phyloP scores from a whole-genome alignment of 2,329 filamentous ascomycete species.

The Fusarium sarcochroum region DNA sequence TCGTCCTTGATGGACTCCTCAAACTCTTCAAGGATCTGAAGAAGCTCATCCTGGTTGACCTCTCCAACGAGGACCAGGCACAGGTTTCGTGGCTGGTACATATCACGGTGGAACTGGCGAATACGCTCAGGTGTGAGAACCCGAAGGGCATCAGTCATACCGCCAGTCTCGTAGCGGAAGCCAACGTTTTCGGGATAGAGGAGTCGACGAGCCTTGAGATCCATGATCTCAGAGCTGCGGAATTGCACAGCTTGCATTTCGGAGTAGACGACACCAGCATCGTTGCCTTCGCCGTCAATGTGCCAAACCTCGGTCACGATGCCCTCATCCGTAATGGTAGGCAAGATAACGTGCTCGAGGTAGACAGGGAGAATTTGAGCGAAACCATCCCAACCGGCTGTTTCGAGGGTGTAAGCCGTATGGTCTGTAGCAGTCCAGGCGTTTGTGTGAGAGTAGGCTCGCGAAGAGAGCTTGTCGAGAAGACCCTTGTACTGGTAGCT shows the following conservation, averaged over 20 bases:
- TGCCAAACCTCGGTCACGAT: conserved; percentile 98
- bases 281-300: conserved; percentile 91
- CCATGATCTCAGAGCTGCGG: conserved; percentile 86
- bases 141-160: conserved; percentile 92
- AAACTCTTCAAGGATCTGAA: conserved; percentile 87
- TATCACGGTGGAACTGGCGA: conserved; percentile 92
- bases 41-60: conserved; percentile 83
- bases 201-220: conserved; percentile 82
- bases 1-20: conserved; percentile 88
- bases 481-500: conserved; percentile 96
- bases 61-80: conserved; percentile 94
- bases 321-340: conserved; percentile 91
- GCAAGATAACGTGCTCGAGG: conserved; percentile 91
- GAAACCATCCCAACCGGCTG: conserved; percentile 97
- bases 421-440: conserved; percentile 98
- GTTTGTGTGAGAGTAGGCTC: conserved; percentile 94
- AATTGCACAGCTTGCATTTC: conserved; percentile 99
- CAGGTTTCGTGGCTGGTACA: conserved; percentile 98
- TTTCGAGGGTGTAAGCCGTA: conserved; percentile 95
- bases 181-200: conserved; percentile 91
- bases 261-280: conserved; percentile 97
- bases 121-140: conserved; percentile 91
- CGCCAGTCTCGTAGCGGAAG: conserved; percentile 98
- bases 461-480: conserved; percentile 91
- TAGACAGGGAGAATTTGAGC: conserved; percentile 95